These are phyloP conservation scores for Cladorrhinum samala DNA, from an alignment of 495 filamentous ascomycete genomes.

Conservation along the genomic window DNA sequence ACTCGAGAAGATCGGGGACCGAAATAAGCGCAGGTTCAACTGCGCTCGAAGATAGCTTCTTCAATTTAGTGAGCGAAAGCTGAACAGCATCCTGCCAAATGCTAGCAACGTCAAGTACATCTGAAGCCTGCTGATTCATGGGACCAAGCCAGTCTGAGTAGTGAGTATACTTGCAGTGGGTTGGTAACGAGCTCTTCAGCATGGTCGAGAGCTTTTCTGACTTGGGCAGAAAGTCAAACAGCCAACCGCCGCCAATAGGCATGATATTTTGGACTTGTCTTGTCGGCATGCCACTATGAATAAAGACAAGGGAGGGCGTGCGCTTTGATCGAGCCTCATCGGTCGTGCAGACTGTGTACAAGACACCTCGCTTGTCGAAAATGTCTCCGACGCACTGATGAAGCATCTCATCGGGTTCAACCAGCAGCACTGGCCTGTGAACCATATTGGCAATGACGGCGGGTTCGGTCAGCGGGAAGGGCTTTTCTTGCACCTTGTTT, in stretches of 20 bases:
- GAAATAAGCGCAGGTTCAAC: conserved; percentile 5
- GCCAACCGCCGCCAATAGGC: conserved; percentile 9
- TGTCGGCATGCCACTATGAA: conserved; percentile 20
- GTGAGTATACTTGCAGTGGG: conserved; percentile 20
- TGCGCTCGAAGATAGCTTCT: not conserved
- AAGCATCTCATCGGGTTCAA: conserved; percentile 32
- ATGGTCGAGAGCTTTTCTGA: conserved; percentile 18
- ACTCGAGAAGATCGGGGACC: conserved; percentile 20
- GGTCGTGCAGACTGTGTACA: conserved; percentile 13
- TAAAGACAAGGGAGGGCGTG: conserved; percentile 3
- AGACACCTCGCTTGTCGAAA: conserved; percentile 1
- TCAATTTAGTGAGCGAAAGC: conserved; percentile 13
- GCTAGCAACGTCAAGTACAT: not conserved
- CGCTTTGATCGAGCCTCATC: conserved; percentile 4
- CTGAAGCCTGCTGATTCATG: not conserved
- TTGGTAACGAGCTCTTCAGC: conserved; percentile 19
- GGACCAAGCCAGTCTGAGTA: conserved; percentile 5
- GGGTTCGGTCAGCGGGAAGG: conserved; percentile 28
- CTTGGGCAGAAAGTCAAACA: conserved; percentile 29
- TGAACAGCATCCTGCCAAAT: conserved; percentile 21
- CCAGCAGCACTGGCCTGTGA: conserved; percentile 11
- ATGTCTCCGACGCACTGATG: conserved; percentile 23
- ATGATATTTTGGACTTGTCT: conserved; percentile 26
- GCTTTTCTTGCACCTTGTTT: not conserved
- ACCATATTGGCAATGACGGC: not conserved